Evolutionary conservation across 2,329 filamentous ascomycete species (phyloP), one percentile per base, ranked within the genome.

Genomic region (Penicillium fuscoglaucum): DNA sequence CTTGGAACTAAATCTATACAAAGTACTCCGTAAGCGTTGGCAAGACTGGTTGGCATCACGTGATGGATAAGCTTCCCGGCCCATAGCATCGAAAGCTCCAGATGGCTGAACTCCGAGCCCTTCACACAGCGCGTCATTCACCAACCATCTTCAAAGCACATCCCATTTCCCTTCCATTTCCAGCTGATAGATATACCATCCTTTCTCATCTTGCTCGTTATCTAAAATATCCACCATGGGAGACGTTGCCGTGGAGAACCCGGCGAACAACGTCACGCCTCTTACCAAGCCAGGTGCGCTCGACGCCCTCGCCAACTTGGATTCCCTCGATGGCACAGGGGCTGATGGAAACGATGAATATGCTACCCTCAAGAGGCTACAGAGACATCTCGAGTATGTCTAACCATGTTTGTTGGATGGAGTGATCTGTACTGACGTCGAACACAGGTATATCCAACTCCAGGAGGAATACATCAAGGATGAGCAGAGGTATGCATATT

Each of bases 381-480:
- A 99, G 79, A 85, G 93, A 75, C 93, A 98, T 82, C 82, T 98
- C 69, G 95, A 99, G 87, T 98, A 84, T 69, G 86, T 75, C 51
- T 26, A 8, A 39, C 35, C 50, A 17, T 33, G 31, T 44, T 15
- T 29, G 21, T 44, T 33, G 12, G 28, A 58, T 53, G 48, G 61
- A n/a, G 26, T 50, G 43, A 37, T 44, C 37, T 46, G 35, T 52
- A 62, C 63, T 72, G 59, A 71, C 61, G 45, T 59, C 52, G 55
- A 44, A 40, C 60, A 63, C 68, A 91, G 89, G 76, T 91, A 96
- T 78, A 96, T 98, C 75, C 91, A 97, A 79, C 84, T 99, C 69
- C 95, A 99, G 80, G 95, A 99, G 79, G 95, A 99, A 77, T 99
- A 99, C 79, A 99, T 99, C 87, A 99, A 99, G 82, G 95, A 99